phyloP scores from a whole-genome alignment of 495 filamentous ascomycete species.

The Cairneyella variabilis region DNA sequence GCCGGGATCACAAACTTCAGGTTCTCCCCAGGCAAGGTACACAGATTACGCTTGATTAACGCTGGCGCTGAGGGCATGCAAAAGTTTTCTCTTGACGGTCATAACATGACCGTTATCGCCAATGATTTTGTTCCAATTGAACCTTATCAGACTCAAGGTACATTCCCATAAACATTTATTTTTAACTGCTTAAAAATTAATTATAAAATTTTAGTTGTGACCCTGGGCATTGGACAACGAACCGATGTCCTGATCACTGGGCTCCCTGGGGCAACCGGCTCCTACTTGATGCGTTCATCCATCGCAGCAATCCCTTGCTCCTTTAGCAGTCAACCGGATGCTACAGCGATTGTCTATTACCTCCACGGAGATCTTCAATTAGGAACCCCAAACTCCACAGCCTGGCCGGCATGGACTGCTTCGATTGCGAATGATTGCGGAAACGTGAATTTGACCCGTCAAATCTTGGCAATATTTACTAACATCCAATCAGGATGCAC shows the following conservation, averaged over 20 bases:
- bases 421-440: conserved; percentile 4
- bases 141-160: conserved; percentile 39
- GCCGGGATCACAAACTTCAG: conserved; percentile 45
- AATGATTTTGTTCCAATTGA: conserved; percentile 49
- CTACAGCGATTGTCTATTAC: conserved; percentile 49
- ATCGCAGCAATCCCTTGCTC: conserved; percentile 36
- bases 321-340: conserved; percentile 35
- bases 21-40: conserved; percentile 43
- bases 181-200: background rate
- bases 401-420: conserved; percentile 15
- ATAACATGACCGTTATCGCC: conserved; percentile 46
- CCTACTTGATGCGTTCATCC: conserved; percentile 49
- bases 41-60: conserved; percentile 45
- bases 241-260: conserved; percentile 50
- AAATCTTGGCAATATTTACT: background rate
- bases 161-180: no score
- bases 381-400: conserved; percentile 5
- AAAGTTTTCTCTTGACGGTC: conserved; percentile 47
- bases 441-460: conserved; percentile 3
- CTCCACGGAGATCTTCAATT: background rate
- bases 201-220: conserved; percentile 1
- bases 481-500: conserved; percentile 8
- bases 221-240: conserved; percentile 54
- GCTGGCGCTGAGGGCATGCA: conserved; percentile 48
- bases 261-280: conserved; percentile 27